These are phyloP conservation scores for Colletotrichum australisinense DNA, from an alignment of 2,329 filamentous ascomycete genomes.

Conservation along the genomic window DNA sequence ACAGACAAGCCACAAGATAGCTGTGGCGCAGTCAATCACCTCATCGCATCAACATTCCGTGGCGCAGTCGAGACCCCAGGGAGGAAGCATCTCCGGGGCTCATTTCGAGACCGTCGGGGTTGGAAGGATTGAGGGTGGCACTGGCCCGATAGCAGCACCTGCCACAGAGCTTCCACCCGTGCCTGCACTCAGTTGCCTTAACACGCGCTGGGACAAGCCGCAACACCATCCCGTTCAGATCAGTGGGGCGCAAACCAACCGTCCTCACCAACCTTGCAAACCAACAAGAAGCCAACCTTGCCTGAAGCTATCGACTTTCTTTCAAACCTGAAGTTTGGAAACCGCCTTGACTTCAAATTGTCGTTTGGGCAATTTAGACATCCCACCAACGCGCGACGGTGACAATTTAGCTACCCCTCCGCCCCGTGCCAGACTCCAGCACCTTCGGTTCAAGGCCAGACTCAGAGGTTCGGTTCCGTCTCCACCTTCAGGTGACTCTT, in stretches of 20 bases:
- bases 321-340: not conserved
- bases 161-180: not conserved
- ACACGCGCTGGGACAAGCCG: constrained; percentile 17
- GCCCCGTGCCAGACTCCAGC: not conserved
- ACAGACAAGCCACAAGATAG: too few species aligned
- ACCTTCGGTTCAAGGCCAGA: constrained; percentile 28
- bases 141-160: constrained; percentile 1
- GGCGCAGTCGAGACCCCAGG: not conserved
- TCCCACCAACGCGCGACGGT: constrained; percentile 1
- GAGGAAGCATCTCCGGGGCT: not conserved
- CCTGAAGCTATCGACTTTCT: not conserved
- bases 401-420: constrained; percentile 23
- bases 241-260: constrained; percentile 7
- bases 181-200: not conserved
- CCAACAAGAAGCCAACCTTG: too few species aligned
- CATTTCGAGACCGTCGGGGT: too few species aligned
- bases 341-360: not conserved
- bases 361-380: too few species aligned
- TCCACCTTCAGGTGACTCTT: constrained; percentile 3
- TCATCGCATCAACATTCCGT: constrained; percentile 15
- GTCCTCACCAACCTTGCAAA: too few species aligned
- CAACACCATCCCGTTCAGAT: constrained; percentile 2
- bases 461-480: too few species aligned
- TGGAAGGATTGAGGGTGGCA: constrained; percentile 22
- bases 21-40: constrained; percentile 2